Conservation (phyloP, 2,329 filamentous ascomycete genomes). For the Tolypocladium endophyticum region DNA sequence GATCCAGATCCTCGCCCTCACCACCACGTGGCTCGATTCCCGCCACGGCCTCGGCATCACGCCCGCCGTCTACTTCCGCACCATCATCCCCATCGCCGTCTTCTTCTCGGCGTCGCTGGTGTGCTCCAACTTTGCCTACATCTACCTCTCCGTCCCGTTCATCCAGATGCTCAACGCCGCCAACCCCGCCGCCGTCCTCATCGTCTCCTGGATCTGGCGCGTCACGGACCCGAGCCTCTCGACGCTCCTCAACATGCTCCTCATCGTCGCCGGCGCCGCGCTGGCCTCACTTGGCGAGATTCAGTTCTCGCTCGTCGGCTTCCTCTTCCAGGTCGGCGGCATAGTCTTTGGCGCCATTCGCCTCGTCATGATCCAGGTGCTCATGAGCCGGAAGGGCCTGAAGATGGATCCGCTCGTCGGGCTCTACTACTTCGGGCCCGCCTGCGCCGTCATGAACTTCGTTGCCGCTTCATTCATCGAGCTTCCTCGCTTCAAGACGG, state of each 20-base stretch:
- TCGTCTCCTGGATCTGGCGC: conserved; percentile 50
- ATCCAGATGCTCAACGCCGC: conserved; percentile 65
- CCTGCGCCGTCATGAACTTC: conserved; percentile 74
- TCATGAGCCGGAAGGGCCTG: conserved; percentile 64
- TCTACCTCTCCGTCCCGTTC: conserved; percentile 57
- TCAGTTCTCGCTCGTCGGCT: conserved; percentile 54
- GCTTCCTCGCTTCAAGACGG: conserved; percentile 52
- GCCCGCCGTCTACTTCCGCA: conserved; percentile 47
- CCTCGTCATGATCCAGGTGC: conserved; percentile 74
- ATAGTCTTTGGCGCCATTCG: conserved; percentile 74
- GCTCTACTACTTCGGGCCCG: conserved; percentile 81
- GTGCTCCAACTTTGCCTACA: conserved; percentile 57
- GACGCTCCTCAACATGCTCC: conserved; percentile 35
- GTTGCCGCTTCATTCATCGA: conserved; percentile 61
- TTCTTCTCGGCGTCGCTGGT: conserved; percentile 57
- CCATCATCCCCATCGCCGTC: conserved; percentile 55
- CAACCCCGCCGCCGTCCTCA: conserved; percentile 54
- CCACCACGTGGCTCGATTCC: conserved; percentile 51
- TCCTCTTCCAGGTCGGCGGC: conserved; percentile 61
- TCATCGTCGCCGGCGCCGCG: conserved; percentile 42
- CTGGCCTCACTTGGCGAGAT: conserved; percentile 53
- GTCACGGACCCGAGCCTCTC: conserved; percentile 35
- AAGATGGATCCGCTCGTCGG: conserved; percentile 86
- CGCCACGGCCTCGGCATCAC: conserved; percentile 52
- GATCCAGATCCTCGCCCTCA: conserved; percentile 55